A percentile compares a stretch with the other conserved stretches of the same genome.
phyloP scores from a whole-genome alignment of 2,329 filamentous ascomycete species.

The Dactylellina sp. region DNA sequence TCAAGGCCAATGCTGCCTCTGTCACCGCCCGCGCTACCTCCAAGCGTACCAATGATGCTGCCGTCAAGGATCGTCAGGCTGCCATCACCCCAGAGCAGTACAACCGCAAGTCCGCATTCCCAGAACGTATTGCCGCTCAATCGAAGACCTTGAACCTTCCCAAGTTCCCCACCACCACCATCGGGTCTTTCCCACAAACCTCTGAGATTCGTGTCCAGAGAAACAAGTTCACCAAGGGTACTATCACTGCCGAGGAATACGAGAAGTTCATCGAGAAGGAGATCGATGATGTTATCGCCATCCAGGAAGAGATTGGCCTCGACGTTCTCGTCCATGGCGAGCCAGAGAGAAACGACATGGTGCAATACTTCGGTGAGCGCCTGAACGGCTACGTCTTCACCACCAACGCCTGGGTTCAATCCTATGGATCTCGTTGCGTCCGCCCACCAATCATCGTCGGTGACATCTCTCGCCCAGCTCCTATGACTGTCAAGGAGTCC shows the following conservation, averaged over 20 bases:
- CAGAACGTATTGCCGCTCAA: conserved; percentile 85
- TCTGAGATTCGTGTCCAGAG: conserved; percentile 97
- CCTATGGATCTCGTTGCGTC: conserved; percentile 97
- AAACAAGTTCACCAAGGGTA: conserved; percentile 98
- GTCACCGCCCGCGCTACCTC: conserved; percentile 91
- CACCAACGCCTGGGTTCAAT: conserved; percentile 98
- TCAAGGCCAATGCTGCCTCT: conserved; percentile 97
- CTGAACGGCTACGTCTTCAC: conserved; percentile 98
- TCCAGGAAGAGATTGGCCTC: conserved; percentile 97
- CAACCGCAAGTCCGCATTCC: conserved; percentile 92
- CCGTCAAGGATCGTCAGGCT: conserved; percentile 95
- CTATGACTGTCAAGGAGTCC: conserved; percentile 99
- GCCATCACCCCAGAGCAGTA: conserved; percentile 86
- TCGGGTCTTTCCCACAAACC: conserved; percentile 99
- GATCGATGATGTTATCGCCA: conserved; percentile 92
- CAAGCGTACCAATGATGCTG: conserved; percentile 93
- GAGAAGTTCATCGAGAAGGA: conserved; percentile 99
- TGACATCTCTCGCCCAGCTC: conserved; percentile 94
- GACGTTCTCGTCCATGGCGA: conserved; percentile 99
- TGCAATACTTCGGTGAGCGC: conserved; percentile 99
- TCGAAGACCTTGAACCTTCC: conserved; percentile 93
- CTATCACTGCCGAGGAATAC: conserved; percentile 91
- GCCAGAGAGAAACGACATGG: conserved; percentile 99
- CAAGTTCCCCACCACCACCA: conserved; percentile 98
- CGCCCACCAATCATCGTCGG: conserved; percentile 98